Conservation (phyloP, 306 rosid species). For the Begonia loranthoides region DNA sequence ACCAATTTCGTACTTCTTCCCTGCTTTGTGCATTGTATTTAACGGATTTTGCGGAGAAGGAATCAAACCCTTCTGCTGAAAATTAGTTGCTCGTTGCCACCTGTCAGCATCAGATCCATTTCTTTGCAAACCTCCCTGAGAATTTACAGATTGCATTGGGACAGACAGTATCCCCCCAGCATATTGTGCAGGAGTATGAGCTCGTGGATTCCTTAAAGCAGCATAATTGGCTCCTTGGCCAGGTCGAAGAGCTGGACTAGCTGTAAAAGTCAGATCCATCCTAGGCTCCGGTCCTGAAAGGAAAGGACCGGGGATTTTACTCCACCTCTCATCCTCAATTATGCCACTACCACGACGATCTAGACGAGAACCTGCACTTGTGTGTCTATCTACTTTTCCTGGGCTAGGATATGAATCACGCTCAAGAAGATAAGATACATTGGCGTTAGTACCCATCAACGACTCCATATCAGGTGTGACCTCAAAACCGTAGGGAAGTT, state of each 20-base stretch:
- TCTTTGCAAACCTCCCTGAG: slow-evolving; percentile 65
- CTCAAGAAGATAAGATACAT: slow-evolving; percentile 28
- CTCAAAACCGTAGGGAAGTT: slow-evolving; percentile 61
- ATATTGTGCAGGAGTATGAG: slow-evolving; percentile 32
- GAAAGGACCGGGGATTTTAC: slow-evolving; percentile 25
- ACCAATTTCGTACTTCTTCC: slow-evolving; percentile 87
- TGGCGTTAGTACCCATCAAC: slow-evolving; percentile 23
- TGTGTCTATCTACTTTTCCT: slow-evolving; percentile 55
- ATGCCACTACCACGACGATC: slow-evolving; percentile 66
- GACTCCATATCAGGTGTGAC: slow-evolving; percentile 30
- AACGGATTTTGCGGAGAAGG: slow-evolving; percentile 76
- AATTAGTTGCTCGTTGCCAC: slow-evolving; percentile 69
- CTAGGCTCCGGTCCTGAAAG: slow-evolving; percentile 41
- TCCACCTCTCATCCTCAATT: slow-evolving; percentile 71
- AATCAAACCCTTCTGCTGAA: slow-evolving; percentile 76
- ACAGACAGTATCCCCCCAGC: slow-evolving; percentile 65
- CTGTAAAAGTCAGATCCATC: slow-evolving; percentile 35
- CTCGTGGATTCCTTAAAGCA: slow-evolving; percentile 63
- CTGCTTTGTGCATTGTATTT: slow-evolving; percentile 85
- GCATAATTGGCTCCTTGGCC: slow-evolving; percentile 63
- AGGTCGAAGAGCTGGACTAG: slow-evolving; percentile 39
- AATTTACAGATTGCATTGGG: slow-evolving; percentile 53
- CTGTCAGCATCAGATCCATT: slow-evolving; percentile 62
- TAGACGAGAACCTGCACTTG: slow-evolving; percentile 37
- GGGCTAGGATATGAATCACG: slow-evolving; percentile 55